Base-by-base conservation (phyloP, 2,329 filamentous ascomycete genomes). In the Coniosporium tulheliwenetii region DNA sequence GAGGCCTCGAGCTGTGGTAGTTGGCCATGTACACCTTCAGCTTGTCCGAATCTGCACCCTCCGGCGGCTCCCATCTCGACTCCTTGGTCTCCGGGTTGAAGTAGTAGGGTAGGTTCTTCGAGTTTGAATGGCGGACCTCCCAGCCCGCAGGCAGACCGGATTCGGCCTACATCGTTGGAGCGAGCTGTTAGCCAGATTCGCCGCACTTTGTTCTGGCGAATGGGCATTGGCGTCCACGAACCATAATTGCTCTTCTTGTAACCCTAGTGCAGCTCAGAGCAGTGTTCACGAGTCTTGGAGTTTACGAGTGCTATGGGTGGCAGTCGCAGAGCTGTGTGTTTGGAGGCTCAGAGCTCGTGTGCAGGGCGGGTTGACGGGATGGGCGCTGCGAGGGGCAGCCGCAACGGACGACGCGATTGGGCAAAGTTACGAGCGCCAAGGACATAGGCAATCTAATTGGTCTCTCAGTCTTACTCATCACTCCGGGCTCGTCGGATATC, bases 31-130 rank as follows among this genome's bases (percentile, higher is more conserved):
- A 95, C 46, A 76, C 63, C 71, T 95, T 96, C 48, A 98, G 76
- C 65, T 82, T 85, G 52, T 95, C 86, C 43, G 83, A 83, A 64
- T 98, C 85, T 51, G 87, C 91, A 48, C 80, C 84, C 36, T 75
- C 61, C 8, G 91, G 91, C 2, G 91, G 89, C 59, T 96, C 91
- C 91, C 91, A 98, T 64, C 85, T 77, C 47, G 91, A 96, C 58
- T 85, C 78, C 61, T 87, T 89, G 47, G 85, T 84, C 50, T 65
- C 67, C 37, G 81, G 69, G 65, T 95, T 93, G 80, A 95, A 96
- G 70, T 96, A 98, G 71, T 98, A 98, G 32, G 91, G 91, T 31
- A 96, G 81, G 66, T 93, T 93, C 70, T 95, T 96, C 63, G 85
- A 93, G 70, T 95, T 93, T 62, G 85, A 94, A 67, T 93, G 85